phyloP scores from a whole-genome alignment of 805 yeast species.

The Tetrapisispora pingtungensis region DNA sequence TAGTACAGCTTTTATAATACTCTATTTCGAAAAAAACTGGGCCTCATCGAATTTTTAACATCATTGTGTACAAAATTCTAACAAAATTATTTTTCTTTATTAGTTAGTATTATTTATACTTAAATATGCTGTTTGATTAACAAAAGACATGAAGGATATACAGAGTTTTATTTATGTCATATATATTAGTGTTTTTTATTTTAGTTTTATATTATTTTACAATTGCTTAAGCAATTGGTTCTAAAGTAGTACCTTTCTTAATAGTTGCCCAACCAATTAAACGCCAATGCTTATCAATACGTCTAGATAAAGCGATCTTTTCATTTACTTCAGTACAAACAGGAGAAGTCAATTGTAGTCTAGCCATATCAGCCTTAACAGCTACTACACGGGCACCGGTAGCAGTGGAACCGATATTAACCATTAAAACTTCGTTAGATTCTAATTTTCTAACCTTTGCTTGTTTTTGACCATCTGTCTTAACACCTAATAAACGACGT shows the following conservation, averaged over 20 bases:
- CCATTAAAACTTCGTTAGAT: conserved; percentile 94
- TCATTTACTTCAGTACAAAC: conserved; percentile 98
- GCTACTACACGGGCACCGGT: conserved; percentile 98
- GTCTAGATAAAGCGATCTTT: conserved; percentile 96
- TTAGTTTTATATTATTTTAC: neutral
- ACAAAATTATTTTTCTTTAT: neutral
- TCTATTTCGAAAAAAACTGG: too few relatives aligned
- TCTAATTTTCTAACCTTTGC: conserved; percentile 94
- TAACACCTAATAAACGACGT: conserved; percentile 95
- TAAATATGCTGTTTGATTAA: conserved; percentile 9
- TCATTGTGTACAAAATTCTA: too few relatives aligned
- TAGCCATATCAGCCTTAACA: conserved; percentile 98
- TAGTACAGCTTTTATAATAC: too few relatives aligned
- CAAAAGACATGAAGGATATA: conserved; percentile 4
- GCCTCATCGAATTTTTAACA: too few relatives aligned
- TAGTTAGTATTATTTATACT: conserved; percentile 9
- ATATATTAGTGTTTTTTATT: neutral
- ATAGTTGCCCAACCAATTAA: conserved; percentile 99
- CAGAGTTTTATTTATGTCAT: neutral
- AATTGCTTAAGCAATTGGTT: conserved; percentile 41
- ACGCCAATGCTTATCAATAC: conserved; percentile 99
- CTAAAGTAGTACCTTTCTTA: conserved; percentile 84
- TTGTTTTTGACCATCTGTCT: conserved; percentile 94
- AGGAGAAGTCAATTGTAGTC: conserved; percentile 91
- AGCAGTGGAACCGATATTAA: conserved; percentile 97